Evolutionary conservation across 192 early-diverging fungal species (phyloP).

Genomic region (Linnemannia exigua): DNA sequence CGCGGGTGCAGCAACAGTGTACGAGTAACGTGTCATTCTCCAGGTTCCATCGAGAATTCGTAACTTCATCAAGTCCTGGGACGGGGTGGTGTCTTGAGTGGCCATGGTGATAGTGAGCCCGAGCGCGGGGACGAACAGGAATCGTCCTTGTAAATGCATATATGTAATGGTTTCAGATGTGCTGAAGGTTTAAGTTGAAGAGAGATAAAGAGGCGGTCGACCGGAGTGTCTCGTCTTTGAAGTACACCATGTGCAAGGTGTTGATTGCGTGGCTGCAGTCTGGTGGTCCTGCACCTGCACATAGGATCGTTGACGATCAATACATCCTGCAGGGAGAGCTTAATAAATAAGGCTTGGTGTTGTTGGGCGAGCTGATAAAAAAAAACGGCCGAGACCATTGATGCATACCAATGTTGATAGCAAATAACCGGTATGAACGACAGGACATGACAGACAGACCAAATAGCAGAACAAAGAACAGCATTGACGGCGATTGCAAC

Average conservation of each 20-base stretch:
- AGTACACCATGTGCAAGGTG: neutral
- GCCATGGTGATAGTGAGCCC: neutral
- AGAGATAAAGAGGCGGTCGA: neutral
- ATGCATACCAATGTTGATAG: neutral
- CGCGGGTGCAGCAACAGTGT: neutral
- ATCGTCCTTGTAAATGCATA: neutral
- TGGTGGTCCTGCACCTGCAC: neutral
- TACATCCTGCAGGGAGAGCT: neutral
- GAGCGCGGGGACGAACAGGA: neutral
- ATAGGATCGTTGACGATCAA: neutral
- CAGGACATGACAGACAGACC: neutral
- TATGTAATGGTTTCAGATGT: too few species aligned
- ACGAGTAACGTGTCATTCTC: neutral
- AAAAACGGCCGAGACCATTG: neutral
- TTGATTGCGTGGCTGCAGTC: neutral
- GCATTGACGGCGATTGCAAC: too few species aligned
- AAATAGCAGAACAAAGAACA: neutral
- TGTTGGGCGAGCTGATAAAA: too few species aligned
- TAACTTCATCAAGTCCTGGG: neutral
- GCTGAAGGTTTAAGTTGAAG: neutral
- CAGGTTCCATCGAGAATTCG: constrained; percentile 1
- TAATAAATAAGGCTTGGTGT: neutral
- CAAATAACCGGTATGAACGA: neutral
- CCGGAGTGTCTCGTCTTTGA: neutral
- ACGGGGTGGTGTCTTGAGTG: neutral